A percentile compares a stretch with the other conserved stretches of the same genome.
Evolutionary conservation across 202 grass and related monocot species (phyloP).

Genomic region (Setaria italica): DNA sequence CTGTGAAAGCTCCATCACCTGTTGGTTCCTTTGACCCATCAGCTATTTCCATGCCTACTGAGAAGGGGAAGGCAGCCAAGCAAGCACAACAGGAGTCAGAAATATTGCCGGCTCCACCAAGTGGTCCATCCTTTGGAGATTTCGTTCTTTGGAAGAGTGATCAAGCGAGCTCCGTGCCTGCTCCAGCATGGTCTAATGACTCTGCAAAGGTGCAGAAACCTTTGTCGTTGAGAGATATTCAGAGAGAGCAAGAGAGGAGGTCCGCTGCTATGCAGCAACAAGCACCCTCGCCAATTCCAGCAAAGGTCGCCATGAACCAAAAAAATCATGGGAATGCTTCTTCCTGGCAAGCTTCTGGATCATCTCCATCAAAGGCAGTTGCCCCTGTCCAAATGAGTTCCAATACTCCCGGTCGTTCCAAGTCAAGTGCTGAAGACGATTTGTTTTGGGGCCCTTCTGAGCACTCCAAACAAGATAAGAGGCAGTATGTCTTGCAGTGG

Average conservation of each 20-base stretch:
- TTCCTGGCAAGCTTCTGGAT: constrained; percentile 78
- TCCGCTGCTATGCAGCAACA: constrained; percentile 56
- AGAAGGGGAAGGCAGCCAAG: constrained; percentile 61
- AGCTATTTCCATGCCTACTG: constrained; percentile 48
- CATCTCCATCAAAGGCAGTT: constrained; percentile 75
- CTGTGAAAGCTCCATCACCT: constrained; percentile 60
- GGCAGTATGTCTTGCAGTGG: constrained; percentile 64
- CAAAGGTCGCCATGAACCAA: constrained; percentile 55
- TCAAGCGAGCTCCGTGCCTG: constrained; percentile 56
- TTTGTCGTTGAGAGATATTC: constrained; percentile 89
- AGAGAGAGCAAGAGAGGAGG: constrained; percentile 82
- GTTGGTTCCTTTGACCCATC: constrained; percentile 59
- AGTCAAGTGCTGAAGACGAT: constrained; percentile 89
- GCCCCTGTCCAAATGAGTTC: constrained; percentile 63
- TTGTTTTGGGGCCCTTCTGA: constrained; percentile 94
- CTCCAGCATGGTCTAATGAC: constrained; percentile 85
- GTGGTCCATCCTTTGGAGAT: constrained; percentile 86
- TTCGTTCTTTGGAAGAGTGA: constrained; percentile 96
- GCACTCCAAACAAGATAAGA: constrained; percentile 77
- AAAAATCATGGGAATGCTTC: constrained; percentile 58
- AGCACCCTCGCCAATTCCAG: constrained; percentile 48
- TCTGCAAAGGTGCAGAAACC: constrained; percentile 68
- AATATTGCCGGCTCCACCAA: constrained; percentile 60
- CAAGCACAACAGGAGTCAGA: constrained; percentile 69
- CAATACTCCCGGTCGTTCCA: constrained; percentile 63